Evolutionary conservation across 805 yeast genomes (phyloP).

Genomic region (Candida golubevii): DNA sequence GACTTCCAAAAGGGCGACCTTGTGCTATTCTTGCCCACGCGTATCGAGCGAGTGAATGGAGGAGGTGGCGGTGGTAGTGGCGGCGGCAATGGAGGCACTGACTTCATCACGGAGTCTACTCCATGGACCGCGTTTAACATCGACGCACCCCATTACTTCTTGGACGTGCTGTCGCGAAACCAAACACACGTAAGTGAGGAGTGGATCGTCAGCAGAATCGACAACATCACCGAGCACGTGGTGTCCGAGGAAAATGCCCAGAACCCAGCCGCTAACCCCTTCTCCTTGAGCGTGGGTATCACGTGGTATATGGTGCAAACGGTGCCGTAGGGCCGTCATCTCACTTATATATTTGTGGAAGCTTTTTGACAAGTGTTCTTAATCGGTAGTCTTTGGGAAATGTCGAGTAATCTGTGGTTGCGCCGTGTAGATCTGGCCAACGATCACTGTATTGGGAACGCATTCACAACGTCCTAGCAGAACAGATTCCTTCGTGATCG

Average conservation of each 20-base stretch:
- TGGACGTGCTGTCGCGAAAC: conserved; percentile 41
- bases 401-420: too few relatives aligned
- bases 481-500: too few relatives aligned
- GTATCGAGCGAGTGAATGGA: conserved; percentile 35
- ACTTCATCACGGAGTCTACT: conserved; percentile 17
- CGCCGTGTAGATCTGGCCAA: too few relatives aligned
- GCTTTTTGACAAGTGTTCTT: too few relatives aligned
- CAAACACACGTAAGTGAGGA: conserved; percentile 41
- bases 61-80: too few relatives aligned
- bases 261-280: conserved; percentile 52
- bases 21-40: conserved; percentile 81
- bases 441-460: too few relatives aligned
- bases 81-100: too few relatives aligned
- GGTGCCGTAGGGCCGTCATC: neutral
- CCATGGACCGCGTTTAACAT: conserved; percentile 96
- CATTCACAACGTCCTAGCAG: too few relatives aligned
- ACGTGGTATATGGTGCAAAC: conserved; percentile 48
- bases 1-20: conserved; percentile 70
- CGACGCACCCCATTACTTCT: conserved; percentile 80
- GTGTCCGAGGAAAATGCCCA: conserved; percentile 44
- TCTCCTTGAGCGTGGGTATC: conserved; percentile 55
- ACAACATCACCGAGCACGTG: conserved; percentile 48
- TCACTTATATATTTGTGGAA: too few relatives aligned
- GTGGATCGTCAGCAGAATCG: conserved; percentile 77
- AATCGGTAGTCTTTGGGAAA: too few relatives aligned